phyloP scores from a whole-genome alignment of 2,329 filamentous ascomycete species.

The Phialophora expanda region DNA sequence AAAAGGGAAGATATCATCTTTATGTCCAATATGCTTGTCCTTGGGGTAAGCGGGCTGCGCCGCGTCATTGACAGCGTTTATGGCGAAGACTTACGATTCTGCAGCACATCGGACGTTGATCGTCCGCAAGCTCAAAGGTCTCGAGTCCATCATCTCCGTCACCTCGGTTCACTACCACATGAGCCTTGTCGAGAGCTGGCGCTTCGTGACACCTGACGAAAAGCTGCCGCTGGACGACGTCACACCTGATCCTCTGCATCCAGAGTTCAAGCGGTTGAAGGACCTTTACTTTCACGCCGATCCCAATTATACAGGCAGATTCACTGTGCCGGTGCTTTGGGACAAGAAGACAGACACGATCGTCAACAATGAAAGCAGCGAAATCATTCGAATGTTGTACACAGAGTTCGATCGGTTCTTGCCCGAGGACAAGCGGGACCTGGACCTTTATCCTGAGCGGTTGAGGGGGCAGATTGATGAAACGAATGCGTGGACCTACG shows the following conservation, averaged over 20 bases:
- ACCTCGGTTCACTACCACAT: conserved; percentile 82
- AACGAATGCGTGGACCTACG: conserved; percentile 76
- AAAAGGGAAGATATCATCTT: conserved; percentile 89
- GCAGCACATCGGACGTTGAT: conserved; percentile 57
- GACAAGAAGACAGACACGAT: conserved; percentile 75
- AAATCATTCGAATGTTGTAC: conserved; percentile 84
- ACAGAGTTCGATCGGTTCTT: conserved; percentile 73
- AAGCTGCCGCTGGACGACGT: conserved; percentile 60
- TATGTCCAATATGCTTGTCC: conserved; percentile 94
- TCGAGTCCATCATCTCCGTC: conserved; percentile 59
- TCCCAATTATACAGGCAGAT: conserved; percentile 71
- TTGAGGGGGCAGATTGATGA: conserved; percentile 71
- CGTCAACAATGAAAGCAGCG: conserved; percentile 84
- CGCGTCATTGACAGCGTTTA: background rate
- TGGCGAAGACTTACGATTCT: background rate
- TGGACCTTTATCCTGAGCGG: conserved; percentile 65
- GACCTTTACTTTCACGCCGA: conserved; percentile 76
- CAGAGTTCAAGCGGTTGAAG: conserved; percentile 69
- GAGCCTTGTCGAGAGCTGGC: conserved; percentile 66
- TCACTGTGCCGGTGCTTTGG: conserved; percentile 81
- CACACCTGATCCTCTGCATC: conserved; percentile 59
- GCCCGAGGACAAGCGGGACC: conserved; percentile 61
- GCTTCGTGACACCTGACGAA: conserved; percentile 68
- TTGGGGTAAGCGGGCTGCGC: conserved; percentile 62
- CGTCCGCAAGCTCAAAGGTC: conserved; percentile 56